phyloP scores from a whole-genome alignment of 2,329 filamentous ascomycete genomes.

The Fusarium nanum region DNA sequence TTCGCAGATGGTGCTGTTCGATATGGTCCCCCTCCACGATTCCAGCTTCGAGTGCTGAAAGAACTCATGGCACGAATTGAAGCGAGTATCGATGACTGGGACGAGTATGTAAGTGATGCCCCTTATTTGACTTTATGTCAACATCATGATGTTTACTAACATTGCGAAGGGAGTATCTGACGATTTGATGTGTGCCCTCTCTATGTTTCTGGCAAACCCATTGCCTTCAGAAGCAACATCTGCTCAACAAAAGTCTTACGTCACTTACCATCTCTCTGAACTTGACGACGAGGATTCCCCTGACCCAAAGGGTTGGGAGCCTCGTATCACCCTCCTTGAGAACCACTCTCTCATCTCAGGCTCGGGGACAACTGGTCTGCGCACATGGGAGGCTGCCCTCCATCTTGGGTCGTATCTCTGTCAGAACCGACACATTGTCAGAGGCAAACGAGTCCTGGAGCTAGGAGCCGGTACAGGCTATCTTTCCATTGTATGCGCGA shows the following conservation, averaged over 20 bases:
- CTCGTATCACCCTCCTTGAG: constrained; percentile 72
- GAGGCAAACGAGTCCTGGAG: constrained; percentile 72
- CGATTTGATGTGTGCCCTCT: constrained; percentile 77
- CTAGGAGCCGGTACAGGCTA: constrained; percentile 83
- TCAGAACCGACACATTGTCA: constrained; percentile 57
- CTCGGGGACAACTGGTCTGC: constrained; percentile 77
- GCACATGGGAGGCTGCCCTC: constrained; percentile 85
- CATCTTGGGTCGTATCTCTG: constrained; percentile 78
- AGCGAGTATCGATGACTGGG: constrained; percentile 79
- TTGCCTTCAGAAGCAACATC: constrained; percentile 72
- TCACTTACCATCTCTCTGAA: constrained; percentile 72
- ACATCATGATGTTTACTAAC: constrained; percentile 39
- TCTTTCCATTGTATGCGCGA: constrained; percentile 78
- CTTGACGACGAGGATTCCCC: constrained; percentile 27
- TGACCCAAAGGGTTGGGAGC: neutral
- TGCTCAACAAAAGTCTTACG: constrained; percentile 78
- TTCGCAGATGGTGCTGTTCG: constrained; percentile 69
- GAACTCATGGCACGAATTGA: constrained; percentile 77
- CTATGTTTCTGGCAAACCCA: constrained; percentile 71
- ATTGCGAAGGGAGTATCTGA: constrained; percentile 80
- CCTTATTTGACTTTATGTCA: neutral
- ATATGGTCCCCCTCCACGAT: constrained; percentile 73
- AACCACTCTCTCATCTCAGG: constrained; percentile 76
- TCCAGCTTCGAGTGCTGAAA: constrained; percentile 80
- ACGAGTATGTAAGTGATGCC: constrained; percentile 79